Conservation (phyloP, 495 filamentous ascomycete genomes). For the Neurospora sp. region DNA sequence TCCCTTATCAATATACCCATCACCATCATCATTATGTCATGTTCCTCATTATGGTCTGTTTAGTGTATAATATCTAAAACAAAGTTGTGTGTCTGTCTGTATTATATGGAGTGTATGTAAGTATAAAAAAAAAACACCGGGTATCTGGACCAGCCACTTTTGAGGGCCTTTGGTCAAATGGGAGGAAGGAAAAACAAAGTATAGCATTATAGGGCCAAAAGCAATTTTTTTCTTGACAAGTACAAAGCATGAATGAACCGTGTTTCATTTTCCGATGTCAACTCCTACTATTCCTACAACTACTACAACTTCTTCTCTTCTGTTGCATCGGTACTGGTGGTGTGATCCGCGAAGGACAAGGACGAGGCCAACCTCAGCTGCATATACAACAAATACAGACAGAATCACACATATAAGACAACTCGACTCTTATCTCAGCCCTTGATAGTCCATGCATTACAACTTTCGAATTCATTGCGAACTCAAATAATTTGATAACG, state of each 20-base stretch:
- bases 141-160: neutral
- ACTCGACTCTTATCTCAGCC: neutral
- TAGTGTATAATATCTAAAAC: neutral
- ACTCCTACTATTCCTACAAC: neutral
- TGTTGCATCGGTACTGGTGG: neutral
- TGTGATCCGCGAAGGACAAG: neutral
- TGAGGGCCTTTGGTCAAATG: neutral
- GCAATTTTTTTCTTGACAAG: neutral
- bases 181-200: neutral
- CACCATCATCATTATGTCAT: neutral
- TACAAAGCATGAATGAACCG: neutral
- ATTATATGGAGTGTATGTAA: neutral
- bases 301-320: too few relatives aligned
- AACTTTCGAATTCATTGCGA: neutral
- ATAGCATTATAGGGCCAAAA: neutral
- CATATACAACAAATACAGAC: neutral
- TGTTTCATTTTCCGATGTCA: neutral
- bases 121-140: neutral
- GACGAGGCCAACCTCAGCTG: neutral
- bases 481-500: neutral
- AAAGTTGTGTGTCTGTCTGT: neutral
- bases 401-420: neutral
- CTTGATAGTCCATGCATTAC: neutral
- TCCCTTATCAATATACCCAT: neutral
- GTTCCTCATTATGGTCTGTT: neutral